Evolutionary conservation across 2,329 filamentous ascomycete genomes (phyloP).

Genomic region (Lasiodiplodia sp.): DNA sequence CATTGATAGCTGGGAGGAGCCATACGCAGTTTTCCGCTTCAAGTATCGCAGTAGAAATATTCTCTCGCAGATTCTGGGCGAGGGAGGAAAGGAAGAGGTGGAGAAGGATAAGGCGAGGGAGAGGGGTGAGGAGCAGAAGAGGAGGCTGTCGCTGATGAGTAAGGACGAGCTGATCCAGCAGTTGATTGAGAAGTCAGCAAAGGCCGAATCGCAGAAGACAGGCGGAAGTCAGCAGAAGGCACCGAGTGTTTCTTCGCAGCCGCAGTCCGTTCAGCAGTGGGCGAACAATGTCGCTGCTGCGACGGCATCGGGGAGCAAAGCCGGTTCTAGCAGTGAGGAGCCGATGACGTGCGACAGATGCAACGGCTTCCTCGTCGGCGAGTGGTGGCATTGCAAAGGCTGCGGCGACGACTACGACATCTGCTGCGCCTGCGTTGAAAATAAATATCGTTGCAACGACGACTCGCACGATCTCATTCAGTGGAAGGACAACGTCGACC

Average conservation of each 20-base stretch:
- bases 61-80: conserved; percentile 46
- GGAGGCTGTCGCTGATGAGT: conserved; percentile 38
- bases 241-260: not conserved
- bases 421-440: conserved; percentile 5
- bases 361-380: not conserved
- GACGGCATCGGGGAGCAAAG: not conserved
- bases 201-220: not conserved
- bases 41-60: conserved; percentile 49
- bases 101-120: conserved; percentile 34
- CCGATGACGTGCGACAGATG: conserved; percentile 8
- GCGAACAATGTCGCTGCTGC: not conserved
- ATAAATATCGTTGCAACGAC: conserved; percentile 6
- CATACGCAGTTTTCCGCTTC: conserved; percentile 59
- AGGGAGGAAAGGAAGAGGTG: conserved; percentile 31
- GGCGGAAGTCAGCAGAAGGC: not conserved
- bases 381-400: conserved; percentile 11
- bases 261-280: not conserved
- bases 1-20: conserved; percentile 46
- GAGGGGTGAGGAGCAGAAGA: conserved; percentile 18
- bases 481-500: not conserved
- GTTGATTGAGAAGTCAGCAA: conserved; percentile 5
- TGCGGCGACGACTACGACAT: conserved; percentile 14
- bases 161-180: conserved; percentile 42
- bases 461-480: not conserved
- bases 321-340: not conserved